Conservation (phyloP, 2,329 filamentous ascomycete genomes). For the Pseudogymnoascus sp. region DNA sequence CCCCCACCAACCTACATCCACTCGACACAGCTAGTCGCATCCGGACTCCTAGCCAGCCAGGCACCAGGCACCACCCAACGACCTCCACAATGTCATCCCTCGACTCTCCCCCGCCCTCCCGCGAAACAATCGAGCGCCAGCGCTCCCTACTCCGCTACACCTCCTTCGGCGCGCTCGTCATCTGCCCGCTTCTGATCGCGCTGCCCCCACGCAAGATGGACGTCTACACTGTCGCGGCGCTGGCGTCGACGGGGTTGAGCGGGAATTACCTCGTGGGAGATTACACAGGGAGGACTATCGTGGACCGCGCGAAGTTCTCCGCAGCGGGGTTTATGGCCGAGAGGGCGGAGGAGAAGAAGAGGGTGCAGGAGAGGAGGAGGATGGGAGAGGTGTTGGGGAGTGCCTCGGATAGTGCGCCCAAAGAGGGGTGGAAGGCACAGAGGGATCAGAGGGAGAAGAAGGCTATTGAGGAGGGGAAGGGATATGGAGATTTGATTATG, state of each 20-base stretch:
- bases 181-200: constrained; percentile 46
- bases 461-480: constrained; percentile 31
- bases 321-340: constrained; percentile 7
- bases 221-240: constrained; percentile 49
- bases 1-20: neutral
- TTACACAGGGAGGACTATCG: constrained; percentile 25
- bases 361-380: constrained; percentile 11
- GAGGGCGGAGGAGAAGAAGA: constrained; percentile 19
- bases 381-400: constrained; percentile 34
- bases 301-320: constrained; percentile 17
- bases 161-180: constrained; percentile 40
- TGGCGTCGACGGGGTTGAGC: constrained; percentile 30
- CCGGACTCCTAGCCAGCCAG: neutral
- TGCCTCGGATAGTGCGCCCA: constrained; percentile 28
- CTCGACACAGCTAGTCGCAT: neutral
- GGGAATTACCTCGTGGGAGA: constrained; percentile 26
- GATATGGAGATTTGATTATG: constrained; percentile 36
- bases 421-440: constrained; percentile 30
- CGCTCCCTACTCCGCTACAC: constrained; percentile 18
- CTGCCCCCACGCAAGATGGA: constrained; percentile 57
- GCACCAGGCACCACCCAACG: neutral
- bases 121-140: constrained; percentile 1
- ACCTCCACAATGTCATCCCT: neutral
- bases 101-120: neutral
- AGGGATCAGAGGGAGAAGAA: constrained; percentile 27